Conservation (phyloP, 2,329 filamentous ascomycete genomes). For the Ophiocordyceps camponoti-floridani region DNA sequence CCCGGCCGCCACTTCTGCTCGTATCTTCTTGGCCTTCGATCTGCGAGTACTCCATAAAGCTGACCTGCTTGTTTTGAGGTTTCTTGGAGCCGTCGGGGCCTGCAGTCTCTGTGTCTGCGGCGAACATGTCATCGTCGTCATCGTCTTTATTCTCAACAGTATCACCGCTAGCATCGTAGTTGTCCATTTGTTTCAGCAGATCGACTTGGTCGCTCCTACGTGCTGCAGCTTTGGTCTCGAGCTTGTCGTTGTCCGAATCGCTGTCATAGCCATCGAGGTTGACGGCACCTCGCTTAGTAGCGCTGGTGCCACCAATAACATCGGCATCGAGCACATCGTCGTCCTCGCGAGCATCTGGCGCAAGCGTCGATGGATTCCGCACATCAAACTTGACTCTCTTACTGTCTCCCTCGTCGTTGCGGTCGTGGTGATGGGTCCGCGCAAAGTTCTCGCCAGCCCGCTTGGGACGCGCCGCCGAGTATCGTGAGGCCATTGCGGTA, state of each 20-base stretch:
- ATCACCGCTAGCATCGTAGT: constrained; percentile 24
- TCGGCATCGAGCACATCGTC: constrained; percentile 72
- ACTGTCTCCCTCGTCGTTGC: constrained; percentile 32
- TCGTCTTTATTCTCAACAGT: constrained; percentile 19
- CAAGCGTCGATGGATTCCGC: constrained; percentile 83
- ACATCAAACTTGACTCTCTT: constrained; percentile 89
- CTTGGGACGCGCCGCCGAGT: constrained; percentile 49
- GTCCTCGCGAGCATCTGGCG: constrained; percentile 56
- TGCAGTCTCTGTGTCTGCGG: constrained; percentile 36
- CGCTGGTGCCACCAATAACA: constrained; percentile 65
- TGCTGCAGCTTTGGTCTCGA: constrained; percentile 54
- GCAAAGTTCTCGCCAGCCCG: constrained; percentile 68
- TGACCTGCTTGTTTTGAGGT: constrained; percentile 44
- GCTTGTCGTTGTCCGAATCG: constrained; percentile 82
- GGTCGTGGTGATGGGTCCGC: constrained; percentile 49
- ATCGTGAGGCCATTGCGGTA: constrained; percentile 6
- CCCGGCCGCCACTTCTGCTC: constrained; percentile 57
- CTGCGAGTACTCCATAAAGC: constrained; percentile 36
- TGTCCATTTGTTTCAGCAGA: constrained; percentile 33
- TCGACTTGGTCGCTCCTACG: constrained; percentile 31
- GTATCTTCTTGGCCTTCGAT: constrained; percentile 66
- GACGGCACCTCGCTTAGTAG: constrained; percentile 80
- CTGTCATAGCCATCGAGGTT: constrained; percentile 96
- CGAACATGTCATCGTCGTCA: constrained; percentile 76
- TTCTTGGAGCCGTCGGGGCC: constrained; percentile 17